Base-by-base conservation (phyloP, 2,329 filamentous ascomycete genomes). In the Daldinia eschscholtzii region DNA sequence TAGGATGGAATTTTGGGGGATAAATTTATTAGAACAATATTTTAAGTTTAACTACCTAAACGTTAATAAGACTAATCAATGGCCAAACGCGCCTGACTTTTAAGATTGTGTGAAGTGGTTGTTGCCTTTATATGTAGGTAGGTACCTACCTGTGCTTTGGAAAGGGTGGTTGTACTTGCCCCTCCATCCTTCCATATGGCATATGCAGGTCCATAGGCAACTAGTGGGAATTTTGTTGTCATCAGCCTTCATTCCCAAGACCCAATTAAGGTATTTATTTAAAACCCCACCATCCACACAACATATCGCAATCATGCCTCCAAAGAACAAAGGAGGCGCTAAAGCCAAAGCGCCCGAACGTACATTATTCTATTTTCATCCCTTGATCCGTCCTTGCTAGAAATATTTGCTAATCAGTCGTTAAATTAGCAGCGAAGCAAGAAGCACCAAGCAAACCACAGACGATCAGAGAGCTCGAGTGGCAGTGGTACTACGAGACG, bases 391-490 rank as follows among this genome's bases (percentile, higher is more conserved):
- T 48, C 41, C 48, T 12, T 15, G 12, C 37, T 33, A 58, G 57
- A 46, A 46, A 65, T 52, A 50, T 50, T 65, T 44, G 23, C 63
- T 63, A 60, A 70, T 42, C 52, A 26, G 53, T 61, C 15, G 23
- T 23, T 15, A 15, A 15, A 30, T 57, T 42, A 63, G 33, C 65
- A 74, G 62, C 72, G 48, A 70, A 78, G 58, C 78, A 81, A 63
- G 74, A 78, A 35, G 68, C 78, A 4, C 75, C 78, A 26, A 61
- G 66, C 28, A 53, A 73, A 61, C 80, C 82, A 9, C 78, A 80
- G 70, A 88, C 86, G 15, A 75, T 87, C 73, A 79, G 80, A 78
- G 83, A 87, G 68, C 83, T 82, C 58, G 82, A 82, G 70, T 78
- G 80, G 64, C 79, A 84, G 65, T 82, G 81, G 65, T 85, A 83